Evolutionary conservation across 768 basidiomycete species (phyloP).

Genomic region (Aureoboletus auriporus): DNA sequence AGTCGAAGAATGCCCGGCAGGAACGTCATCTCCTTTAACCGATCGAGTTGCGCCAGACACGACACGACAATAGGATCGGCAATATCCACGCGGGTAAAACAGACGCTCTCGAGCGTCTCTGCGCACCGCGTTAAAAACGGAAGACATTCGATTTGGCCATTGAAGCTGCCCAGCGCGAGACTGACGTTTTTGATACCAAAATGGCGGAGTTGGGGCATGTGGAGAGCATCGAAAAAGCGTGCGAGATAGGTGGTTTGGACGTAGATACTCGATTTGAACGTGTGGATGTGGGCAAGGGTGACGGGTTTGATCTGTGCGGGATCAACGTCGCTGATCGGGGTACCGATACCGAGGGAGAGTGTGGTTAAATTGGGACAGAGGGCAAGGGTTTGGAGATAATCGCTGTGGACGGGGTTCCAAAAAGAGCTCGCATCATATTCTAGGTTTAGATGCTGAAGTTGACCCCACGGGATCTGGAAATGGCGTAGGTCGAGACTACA

Average conservation of each 20-base stretch:
- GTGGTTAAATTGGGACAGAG: constrained; percentile 24
- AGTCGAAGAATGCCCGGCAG: constrained; percentile 29
- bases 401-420: constrained; percentile 28
- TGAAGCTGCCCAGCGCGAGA: constrained; percentile 23
- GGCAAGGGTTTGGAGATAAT: constrained; percentile 23
- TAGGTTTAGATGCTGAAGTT: constrained; percentile 25
- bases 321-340: constrained; percentile 14
- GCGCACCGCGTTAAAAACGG: constrained; percentile 25
- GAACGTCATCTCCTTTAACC: constrained; percentile 14
- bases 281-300: constrained; percentile 26
- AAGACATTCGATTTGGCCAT: constrained; percentile 24
- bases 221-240: constrained; percentile 24
- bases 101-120: constrained; percentile 26
- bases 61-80: constrained; percentile 15
- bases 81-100: constrained; percentile 22
- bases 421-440: constrained; percentile 25
- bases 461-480: constrained; percentile 28
- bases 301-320: constrained; percentile 14
- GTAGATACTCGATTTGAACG: constrained; percentile 24
- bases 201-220: constrained; percentile 20
- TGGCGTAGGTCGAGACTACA: constrained; percentile 21
- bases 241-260: constrained; percentile 23
- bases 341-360: constrained; percentile 26
- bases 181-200: constrained; percentile 29
- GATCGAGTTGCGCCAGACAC: constrained; percentile 19